Evolutionary conservation across 2,329 filamentous ascomycete species (phyloP).

Genomic region (Fusarium sp.): DNA sequence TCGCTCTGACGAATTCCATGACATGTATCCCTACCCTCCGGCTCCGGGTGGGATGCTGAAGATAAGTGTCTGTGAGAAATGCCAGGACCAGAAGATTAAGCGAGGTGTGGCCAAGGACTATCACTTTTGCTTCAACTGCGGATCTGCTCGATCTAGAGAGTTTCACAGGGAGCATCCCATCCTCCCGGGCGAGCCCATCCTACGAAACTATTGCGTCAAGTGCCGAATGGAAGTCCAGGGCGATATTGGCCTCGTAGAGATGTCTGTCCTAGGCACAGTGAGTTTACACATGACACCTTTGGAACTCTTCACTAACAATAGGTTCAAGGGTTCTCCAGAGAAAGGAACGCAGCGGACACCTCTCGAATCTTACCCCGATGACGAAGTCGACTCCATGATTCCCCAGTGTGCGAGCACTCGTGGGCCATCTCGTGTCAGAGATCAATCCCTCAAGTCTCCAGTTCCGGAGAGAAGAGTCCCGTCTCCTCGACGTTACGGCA

Average conservation of each 20-base stretch:
- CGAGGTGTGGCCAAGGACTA: slow-evolving; percentile 36
- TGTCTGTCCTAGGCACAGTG: slow-evolving; percentile 42
- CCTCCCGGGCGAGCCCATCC: slow-evolving; percentile 38
- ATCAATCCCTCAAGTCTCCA: neutral
- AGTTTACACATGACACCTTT: slow-evolving; percentile 12
- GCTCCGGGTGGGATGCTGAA: slow-evolving; percentile 33
- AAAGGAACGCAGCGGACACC: neutral
- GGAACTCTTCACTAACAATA: slow-evolving; percentile 13
- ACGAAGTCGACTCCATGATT: slow-evolving; percentile 24
- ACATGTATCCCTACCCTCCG: slow-evolving; percentile 44
- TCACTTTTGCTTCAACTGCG: slow-evolving; percentile 58
- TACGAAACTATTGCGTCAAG: slow-evolving; percentile 48
- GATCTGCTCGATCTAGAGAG: slow-evolving; percentile 51
- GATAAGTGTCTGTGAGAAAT: slow-evolving; percentile 50
- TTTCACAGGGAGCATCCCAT: slow-evolving; percentile 48
- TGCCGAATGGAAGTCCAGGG: slow-evolving; percentile 42
- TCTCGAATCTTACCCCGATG: slow-evolving; percentile 4
- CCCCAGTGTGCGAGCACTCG: slow-evolving; percentile 10
- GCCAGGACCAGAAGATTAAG: slow-evolving; percentile 42
- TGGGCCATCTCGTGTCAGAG: neutral
- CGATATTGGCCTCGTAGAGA: slow-evolving; percentile 38
- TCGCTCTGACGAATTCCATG: slow-evolving; percentile 50
- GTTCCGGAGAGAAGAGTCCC: neutral
- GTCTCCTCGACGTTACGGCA: neutral
- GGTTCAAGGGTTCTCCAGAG: neutral